Evolutionary conservation across 2,329 filamentous ascomycete species (phyloP).

Genomic region (Chaetothyriales sp.): DNA sequence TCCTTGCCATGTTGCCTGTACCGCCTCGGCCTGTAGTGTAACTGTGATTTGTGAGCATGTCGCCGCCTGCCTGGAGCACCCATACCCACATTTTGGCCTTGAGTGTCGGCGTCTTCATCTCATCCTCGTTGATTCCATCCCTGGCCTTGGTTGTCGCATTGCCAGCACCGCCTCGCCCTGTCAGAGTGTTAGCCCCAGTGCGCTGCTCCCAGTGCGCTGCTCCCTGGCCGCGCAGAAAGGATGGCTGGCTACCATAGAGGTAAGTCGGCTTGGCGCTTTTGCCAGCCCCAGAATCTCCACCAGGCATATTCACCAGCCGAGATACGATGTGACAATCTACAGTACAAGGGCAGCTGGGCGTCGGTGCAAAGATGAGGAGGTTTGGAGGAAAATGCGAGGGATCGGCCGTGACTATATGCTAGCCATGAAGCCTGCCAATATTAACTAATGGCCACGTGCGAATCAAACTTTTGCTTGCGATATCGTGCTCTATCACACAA

Average conservation of each 20-base stretch:
- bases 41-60: slow-evolving; percentile 64
- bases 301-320: not conserved
- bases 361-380: not conserved
- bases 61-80: slow-evolving; percentile 39
- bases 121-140: slow-evolving; percentile 26
- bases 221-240: not conserved
- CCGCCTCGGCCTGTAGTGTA: slow-evolving; percentile 86
- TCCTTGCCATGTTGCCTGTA: slow-evolving; percentile 73
- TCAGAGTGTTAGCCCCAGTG: not conserved
- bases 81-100: slow-evolving; percentile 41
- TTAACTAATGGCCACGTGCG: not conserved
- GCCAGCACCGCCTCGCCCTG: slow-evolving; percentile 24
- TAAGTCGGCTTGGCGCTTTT: not conserved
- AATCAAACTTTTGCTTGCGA: not conserved
- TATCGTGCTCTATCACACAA: not conserved
- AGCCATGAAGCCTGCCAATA: not conserved
- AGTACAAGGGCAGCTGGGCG: not conserved
- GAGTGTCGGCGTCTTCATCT: slow-evolving; percentile 27
- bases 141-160: slow-evolving; percentile 47
- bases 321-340: not conserved
- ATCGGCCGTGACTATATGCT: not conserved
- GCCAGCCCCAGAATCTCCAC: not conserved
- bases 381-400: too few relatives aligned
- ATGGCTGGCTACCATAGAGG: not conserved
- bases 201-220: not conserved